Evolutionary conservation across 2,329 filamentous ascomycete species (phyloP).

Genomic region (Aspergillus sp.): DNA sequence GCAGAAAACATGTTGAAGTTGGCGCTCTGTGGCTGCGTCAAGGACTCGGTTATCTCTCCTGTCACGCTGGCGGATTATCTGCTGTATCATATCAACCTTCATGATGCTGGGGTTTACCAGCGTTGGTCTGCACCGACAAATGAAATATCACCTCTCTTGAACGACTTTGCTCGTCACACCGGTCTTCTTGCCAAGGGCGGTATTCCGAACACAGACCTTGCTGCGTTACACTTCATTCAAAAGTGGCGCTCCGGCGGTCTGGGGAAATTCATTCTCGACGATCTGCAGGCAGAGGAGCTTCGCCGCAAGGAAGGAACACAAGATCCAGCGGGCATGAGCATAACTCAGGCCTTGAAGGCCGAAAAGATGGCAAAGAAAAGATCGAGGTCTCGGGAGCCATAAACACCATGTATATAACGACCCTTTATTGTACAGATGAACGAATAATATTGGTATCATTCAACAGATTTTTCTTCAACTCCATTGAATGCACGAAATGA

Average conservation of each 20-base stretch:
- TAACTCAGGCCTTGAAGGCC: conserved; percentile 43
- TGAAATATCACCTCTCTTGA: conserved; percentile 71
- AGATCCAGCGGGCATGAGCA: conserved; percentile 36
- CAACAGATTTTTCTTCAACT: conserved; percentile 11
- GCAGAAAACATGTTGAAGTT: conserved; percentile 91
- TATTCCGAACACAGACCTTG: conserved; percentile 64
- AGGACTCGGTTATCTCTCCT: conserved; percentile 77
- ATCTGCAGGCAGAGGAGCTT: conserved; percentile 62
- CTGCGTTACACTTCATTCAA: conserved; percentile 77
- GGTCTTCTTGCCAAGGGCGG: conserved; percentile 76
- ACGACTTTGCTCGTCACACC: conserved; percentile 67
- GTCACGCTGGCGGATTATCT: conserved; percentile 85
- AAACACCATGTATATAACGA: conserved; percentile 19
- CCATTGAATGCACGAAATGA: conserved; percentile 14
- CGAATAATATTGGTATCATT: conserved; percentile 19
- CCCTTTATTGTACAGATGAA: conserved; percentile 21
- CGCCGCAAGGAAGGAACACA: conserved; percentile 39
- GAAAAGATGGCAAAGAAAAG: conserved; percentile 32
- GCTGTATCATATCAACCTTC: conserved; percentile 75
- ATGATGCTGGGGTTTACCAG: conserved; percentile 60
- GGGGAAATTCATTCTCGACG: conserved; percentile 76
- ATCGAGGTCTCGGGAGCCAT: conserved; percentile 13
- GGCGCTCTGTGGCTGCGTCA: conserved; percentile 85
- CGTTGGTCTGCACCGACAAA: conserved; percentile 73
- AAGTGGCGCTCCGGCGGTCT: conserved; percentile 76